These are phyloP conservation scores for Penicillium roqueforti DNA, from an alignment of 495 filamentous ascomycete genomes.

Conservation along the genomic window DNA sequence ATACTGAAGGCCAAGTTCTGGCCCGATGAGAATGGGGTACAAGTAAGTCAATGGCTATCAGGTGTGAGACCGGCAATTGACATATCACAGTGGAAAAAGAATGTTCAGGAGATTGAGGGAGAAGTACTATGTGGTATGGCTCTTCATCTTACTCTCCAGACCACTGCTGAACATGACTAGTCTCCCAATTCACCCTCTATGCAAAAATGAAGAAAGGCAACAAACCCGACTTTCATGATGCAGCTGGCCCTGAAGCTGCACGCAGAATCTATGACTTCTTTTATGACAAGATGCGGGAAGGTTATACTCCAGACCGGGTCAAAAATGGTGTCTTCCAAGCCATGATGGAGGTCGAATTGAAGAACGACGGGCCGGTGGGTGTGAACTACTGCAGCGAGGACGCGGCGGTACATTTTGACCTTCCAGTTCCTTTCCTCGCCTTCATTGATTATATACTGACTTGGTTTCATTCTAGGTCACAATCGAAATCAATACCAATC, in stretches of 20 bases:
- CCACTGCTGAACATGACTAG: constrained; percentile 37
- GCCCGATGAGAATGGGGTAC: constrained; percentile 57
- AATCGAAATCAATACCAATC: constrained; percentile 59
- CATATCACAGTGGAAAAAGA: constrained; percentile 72
- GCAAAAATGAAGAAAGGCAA: constrained; percentile 89
- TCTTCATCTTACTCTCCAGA: not conserved
- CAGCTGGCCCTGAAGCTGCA: constrained; percentile 70
- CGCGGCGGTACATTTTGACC: constrained; percentile 54
- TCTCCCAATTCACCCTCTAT: constrained; percentile 97
- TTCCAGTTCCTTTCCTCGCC: constrained; percentile 28
- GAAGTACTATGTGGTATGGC: constrained; percentile 84
- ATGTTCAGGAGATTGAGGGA: constrained; percentile 78
- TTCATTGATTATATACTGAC: constrained; percentile 16
- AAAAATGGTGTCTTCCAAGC: constrained; percentile 96
- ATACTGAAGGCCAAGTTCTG: constrained; percentile 86
- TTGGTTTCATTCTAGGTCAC: constrained; percentile 50
- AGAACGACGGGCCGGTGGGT: constrained; percentile 94
- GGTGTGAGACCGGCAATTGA: constrained; percentile 7
- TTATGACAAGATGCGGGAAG: constrained; percentile 65
- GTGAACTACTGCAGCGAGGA: constrained; percentile 61
- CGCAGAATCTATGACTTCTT: constrained; percentile 79
- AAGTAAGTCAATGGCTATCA: constrained; percentile 18
- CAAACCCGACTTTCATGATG: constrained; percentile 93
- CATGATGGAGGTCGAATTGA: constrained; percentile 95
- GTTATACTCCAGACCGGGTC: constrained; percentile 71